Conservation (phyloP, 176 grass and related monocot species). For the Aechmea fasciata region DNA sequence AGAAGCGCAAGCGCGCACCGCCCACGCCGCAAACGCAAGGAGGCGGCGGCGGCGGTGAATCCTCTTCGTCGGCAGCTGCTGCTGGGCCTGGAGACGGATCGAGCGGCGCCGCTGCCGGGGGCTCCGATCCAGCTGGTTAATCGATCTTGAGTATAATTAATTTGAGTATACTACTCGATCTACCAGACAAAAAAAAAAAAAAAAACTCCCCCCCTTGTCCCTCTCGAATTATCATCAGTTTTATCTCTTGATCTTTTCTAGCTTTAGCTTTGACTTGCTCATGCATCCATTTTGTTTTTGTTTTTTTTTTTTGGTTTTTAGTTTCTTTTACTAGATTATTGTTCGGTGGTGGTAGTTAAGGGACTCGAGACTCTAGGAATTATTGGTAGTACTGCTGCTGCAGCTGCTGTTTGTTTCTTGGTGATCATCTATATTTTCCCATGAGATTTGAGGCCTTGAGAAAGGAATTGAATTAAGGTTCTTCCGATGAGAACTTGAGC, state of each 20-base stretch:
- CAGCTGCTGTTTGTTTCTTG: too few relatives aligned
- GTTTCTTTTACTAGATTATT: slow-evolving; percentile 15
- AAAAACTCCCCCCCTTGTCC: background rate
- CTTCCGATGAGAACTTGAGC: too few relatives aligned
- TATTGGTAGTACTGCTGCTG: too few relatives aligned
- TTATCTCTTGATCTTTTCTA: slow-evolving; percentile 6
- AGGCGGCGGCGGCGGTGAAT: slow-evolving; percentile 7
- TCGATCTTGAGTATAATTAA: slow-evolving; percentile 35
- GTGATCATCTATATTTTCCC: too few relatives aligned
- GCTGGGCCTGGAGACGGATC: background rate
- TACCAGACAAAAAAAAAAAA: background rate
- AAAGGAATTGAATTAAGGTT: too few relatives aligned
- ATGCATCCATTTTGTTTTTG: background rate
- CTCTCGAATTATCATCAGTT: slow-evolving; percentile 15
- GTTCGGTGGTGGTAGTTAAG: slow-evolving; percentile 4
- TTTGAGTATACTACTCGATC: slow-evolving; percentile 32
- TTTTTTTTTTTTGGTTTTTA: slow-evolving; percentile 18
- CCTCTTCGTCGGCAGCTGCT: slow-evolving; percentile 23
- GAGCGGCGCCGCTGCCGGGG: background rate
- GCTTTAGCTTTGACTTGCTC: slow-evolving; percentile 26
- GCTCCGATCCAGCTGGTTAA: background rate
- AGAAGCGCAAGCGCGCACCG: slow-evolving; percentile 78
- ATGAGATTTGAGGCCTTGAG: too few relatives aligned
- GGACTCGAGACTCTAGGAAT: too few relatives aligned
- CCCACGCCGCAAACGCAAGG: slow-evolving; percentile 4